Conservation (phyloP, 495 filamentous ascomycete genomes). For the Talaromyces stipitatus region DNA sequence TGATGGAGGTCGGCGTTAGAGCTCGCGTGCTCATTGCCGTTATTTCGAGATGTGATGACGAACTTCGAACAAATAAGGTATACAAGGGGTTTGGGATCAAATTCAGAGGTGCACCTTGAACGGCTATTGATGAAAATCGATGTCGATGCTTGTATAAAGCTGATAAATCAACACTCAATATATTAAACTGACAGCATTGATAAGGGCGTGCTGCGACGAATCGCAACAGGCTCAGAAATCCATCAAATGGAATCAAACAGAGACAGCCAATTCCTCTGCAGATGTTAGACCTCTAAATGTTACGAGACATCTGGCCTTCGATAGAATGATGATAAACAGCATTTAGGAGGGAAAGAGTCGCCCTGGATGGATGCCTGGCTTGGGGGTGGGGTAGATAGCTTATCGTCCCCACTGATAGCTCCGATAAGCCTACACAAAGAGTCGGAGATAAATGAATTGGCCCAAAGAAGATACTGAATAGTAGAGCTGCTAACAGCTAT, state of each 20-base stretch:
- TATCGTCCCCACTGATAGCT: constrained; percentile 1
- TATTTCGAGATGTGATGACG: background rate
- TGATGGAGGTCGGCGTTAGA: background rate
- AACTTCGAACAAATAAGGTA: background rate
- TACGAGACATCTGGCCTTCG: no score
- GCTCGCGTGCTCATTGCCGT: background rate
- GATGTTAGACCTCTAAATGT: no score
- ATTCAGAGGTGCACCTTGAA: no score
- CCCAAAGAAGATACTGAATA: no score
- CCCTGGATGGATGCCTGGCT: background rate
- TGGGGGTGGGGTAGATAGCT: constrained; percentile 1
- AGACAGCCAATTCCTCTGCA: background rate
- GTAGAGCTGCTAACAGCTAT: no score
- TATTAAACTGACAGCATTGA: background rate
- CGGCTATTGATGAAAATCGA: background rate
- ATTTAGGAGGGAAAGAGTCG: no score
- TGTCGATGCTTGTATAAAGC: background rate
- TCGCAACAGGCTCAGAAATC: background rate
- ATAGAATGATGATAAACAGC: no score
- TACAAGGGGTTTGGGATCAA: no score
- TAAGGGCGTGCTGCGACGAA: background rate
- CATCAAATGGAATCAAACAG: background rate
- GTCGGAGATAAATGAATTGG: no score
- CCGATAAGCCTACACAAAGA: no score
- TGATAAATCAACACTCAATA: background rate